These are phyloP conservation scores for Russula virescens DNA, from an alignment of 768 basidiomycete species.

Conservation along the genomic window DNA sequence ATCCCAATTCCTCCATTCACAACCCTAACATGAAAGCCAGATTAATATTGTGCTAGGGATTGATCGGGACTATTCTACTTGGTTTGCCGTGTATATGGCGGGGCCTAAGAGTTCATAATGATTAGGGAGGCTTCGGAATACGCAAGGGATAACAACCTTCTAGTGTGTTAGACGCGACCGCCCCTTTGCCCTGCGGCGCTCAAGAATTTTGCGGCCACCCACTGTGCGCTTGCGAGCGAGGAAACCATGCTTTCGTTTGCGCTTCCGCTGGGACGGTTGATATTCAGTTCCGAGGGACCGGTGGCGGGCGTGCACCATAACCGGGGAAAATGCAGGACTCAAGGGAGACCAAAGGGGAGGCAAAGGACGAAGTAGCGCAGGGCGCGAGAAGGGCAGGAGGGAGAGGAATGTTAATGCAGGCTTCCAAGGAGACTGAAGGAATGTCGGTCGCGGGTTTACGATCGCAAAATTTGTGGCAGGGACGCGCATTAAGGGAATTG, in stretches of 20 bases:
- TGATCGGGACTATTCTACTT: not conserved
- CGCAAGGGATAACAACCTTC: not conserved
- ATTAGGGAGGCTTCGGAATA: not conserved
- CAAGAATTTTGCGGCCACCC: constrained; percentile 67
- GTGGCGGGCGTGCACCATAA: constrained; percentile 51
- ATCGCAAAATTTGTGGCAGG: not conserved
- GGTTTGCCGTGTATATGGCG: not conserved
- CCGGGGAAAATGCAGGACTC: not conserved
- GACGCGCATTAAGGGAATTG: not conserved
- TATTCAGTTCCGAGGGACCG: constrained; percentile 81
- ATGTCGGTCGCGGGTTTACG: not conserved
- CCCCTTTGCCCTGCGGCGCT: constrained; percentile 65
- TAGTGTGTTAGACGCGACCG: constrained; percentile 79
- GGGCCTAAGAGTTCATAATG: not conserved
- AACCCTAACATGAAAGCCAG: not conserved
- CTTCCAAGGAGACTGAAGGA: not conserved
- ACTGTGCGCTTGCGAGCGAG: constrained; percentile 65
- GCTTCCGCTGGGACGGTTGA: constrained; percentile 89
- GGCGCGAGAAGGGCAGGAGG: constrained; percentile 9
- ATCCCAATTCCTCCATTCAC: not conserved
- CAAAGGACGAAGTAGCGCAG: constrained; percentile 9
- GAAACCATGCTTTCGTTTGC: constrained; percentile 93
- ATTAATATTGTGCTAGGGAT: not conserved
- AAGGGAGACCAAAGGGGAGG: not conserved
- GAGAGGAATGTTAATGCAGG: not conserved